Percentiles rank a stretch among this genome's conserved stretches.
phyloP scores from a whole-genome alignment of 1,139 yeast species.

The Pichia sp. region DNA sequence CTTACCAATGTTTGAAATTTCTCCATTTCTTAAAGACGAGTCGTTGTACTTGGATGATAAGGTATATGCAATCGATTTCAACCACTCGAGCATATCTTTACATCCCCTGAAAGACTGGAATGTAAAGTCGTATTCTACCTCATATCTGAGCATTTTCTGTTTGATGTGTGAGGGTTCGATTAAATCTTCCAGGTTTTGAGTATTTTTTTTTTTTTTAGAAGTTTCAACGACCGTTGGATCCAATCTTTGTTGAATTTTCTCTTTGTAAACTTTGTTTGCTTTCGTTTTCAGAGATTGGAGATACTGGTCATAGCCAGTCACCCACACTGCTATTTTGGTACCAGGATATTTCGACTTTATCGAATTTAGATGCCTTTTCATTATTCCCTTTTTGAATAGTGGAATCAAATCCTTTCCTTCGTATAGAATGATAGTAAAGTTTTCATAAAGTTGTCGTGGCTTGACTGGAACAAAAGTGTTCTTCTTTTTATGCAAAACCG shows the following conservation, averaged over 20 bases:
- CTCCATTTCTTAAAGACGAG: constrained; percentile 49
- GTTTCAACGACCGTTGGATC: neutral
- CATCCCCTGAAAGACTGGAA: constrained; percentile 45
- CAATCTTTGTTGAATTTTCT: constrained; percentile 20
- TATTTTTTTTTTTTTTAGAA: constrained; percentile 5
- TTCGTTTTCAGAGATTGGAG: constrained; percentile 41
- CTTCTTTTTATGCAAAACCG: constrained; percentile 41
- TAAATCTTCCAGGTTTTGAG: constrained; percentile 13
- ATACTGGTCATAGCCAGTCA: constrained; percentile 48
- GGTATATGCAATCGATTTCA: constrained; percentile 54
- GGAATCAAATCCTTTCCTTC: constrained; percentile 44
- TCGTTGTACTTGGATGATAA: constrained; percentile 53
- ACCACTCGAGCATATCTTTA: constrained; percentile 51
- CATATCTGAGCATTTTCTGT: constrained; percentile 36
- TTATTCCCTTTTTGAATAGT: constrained; percentile 33
- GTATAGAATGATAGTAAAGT: constrained; percentile 42
- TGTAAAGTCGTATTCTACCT: constrained; percentile 42
- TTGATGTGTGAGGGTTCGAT: constrained; percentile 28
- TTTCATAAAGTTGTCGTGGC: constrained; percentile 41
- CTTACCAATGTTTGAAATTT: constrained; percentile 50
- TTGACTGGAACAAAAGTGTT: constrained; percentile 54
- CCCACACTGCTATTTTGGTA: constrained; percentile 39
- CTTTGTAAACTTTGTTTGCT: constrained; percentile 44
- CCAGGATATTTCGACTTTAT: constrained; percentile 27
- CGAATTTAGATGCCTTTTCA: constrained; percentile 25